Evolutionary conservation across 495 filamentous ascomycete genomes (phyloP), one percentile per base, ranked within the genome.

Genomic region (Hypoxylon intermedium): DNA sequence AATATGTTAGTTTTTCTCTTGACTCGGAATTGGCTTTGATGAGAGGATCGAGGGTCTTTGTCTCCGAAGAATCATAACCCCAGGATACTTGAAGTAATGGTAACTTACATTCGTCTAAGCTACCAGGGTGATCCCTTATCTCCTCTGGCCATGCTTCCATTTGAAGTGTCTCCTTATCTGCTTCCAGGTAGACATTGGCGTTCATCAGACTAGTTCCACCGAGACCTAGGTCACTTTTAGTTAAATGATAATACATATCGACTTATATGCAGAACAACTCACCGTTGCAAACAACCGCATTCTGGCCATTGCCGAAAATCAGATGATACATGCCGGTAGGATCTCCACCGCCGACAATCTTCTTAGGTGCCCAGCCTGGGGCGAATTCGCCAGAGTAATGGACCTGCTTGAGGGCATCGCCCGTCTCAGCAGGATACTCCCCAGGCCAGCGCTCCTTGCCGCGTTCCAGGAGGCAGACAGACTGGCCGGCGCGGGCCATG

Each of bases 161-260:
- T n/a, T 65, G 53, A 33, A 88, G 67, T 2, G 80, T 84, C 6
- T 71, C 68, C 49, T 79, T 64, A 54, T 89, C 86, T 9, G 83
- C 83, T 62, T 81, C 76, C 33, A 88, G 74, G 44, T 87, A 89
- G 5, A 89, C 84, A 68, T 88, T 88, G 2, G 85, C 83, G 56
- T 89, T 89, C 20, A 89, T 78, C 4, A 90, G 71, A 61, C 82
- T 86, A 15, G 84, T 85, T 15, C 83, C 86, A 30, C 85, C 87
- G 23, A 89, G 83, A 4, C 82, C 83, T 84, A 42, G 7, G 16
- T 23, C 23, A 42, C 26, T 0, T 50, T 50, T 30, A 53, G 50
- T 6, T 36, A 34, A 21, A 33, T 18, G 0, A 18, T 24, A 5
- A 26, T 12, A 9, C 31, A 38, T n/a, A 45, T 16, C n/a, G 37